Evolutionary conservation across 2,329 filamentous ascomycete species (phyloP).

Genomic region (Aspergillus carbonarius): DNA sequence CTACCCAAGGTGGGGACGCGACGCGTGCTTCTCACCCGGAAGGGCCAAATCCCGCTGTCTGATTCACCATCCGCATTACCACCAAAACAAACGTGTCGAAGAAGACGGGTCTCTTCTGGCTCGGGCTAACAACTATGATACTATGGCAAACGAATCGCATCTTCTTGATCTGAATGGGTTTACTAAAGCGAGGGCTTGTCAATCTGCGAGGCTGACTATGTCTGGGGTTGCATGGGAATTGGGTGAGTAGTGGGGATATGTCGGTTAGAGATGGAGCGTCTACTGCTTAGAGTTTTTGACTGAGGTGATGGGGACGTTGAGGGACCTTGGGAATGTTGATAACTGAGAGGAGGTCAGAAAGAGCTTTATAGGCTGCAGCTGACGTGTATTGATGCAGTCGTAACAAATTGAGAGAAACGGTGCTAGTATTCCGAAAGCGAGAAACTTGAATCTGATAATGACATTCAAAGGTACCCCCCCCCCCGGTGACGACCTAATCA

Average conservation of each 20-base stretch:
- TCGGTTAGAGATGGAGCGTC: neutral
- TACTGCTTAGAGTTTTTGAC: neutral
- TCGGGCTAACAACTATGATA: conserved; percentile 23
- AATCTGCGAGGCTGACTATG: conserved; percentile 19
- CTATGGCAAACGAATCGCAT: conserved; percentile 24
- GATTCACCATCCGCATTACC: conserved; percentile 34
- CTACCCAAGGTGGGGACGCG: no score
- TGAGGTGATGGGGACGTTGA: no score
- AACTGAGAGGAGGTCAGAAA: no score
- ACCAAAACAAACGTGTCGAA: conserved; percentile 57
- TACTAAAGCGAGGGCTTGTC: conserved; percentile 12
- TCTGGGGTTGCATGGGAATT: conserved; percentile 24
- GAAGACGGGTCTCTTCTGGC: conserved; percentile 26
- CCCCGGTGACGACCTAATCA: conserved; percentile 24
- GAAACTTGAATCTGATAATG: no score
- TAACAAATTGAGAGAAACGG: no score
- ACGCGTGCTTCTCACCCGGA: no score
- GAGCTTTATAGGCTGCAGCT: no score
- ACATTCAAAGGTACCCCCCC: neutral
- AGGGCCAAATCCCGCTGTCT: conserved; percentile 24
- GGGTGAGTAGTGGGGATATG: conserved; percentile 16
- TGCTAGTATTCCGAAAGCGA: no score
- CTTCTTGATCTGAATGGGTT: conserved; percentile 19
- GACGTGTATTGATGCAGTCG: no score
- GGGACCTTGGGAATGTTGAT: no score